Conservation (phyloP, 1,284 basidiomycete genomes). For the Albatrellus sp. region DNA sequence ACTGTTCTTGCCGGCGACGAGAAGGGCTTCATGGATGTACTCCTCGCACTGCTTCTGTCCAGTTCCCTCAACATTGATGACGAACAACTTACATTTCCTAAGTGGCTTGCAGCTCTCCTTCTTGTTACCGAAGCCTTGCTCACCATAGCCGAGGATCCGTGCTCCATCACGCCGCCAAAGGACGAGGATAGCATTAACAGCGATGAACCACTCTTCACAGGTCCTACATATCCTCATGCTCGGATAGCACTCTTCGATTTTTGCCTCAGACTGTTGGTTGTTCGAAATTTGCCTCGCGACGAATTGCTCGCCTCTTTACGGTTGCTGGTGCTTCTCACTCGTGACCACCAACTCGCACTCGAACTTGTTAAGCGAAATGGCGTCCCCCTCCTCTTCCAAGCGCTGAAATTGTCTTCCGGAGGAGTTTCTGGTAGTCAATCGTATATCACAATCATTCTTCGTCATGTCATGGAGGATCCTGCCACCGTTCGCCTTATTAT, state of each 20-base stretch:
- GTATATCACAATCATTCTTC: constrained; percentile 78
- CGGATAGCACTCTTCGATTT: constrained; percentile 61
- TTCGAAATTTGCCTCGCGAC: constrained; percentile 56
- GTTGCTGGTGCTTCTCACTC: constrained; percentile 72
- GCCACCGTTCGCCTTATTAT: constrained; percentile 61
- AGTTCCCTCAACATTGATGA: constrained; percentile 36
- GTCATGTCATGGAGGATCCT: constrained; percentile 82
- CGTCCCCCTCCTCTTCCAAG: constrained; percentile 51
- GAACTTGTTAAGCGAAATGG: constrained; percentile 58
- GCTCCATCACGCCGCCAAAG: constrained; percentile 46
- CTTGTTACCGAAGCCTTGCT: constrained; percentile 77
- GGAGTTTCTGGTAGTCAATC: constrained; percentile 61
- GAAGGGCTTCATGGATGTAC: constrained; percentile 45
- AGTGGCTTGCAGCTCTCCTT: constrained; percentile 77
- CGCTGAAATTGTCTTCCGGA: constrained; percentile 37
- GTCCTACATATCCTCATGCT: constrained; percentile 52
- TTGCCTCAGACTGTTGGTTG: constrained; percentile 52
- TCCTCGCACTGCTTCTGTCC: constrained; percentile 54
- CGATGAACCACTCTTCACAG: constrained; percentile 36
- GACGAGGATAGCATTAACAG: constrained; percentile 49
- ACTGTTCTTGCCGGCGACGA: constrained; percentile 32
- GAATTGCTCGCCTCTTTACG: constrained; percentile 73
- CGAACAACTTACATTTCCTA: constrained; percentile 44
- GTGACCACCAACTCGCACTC: constrained; percentile 46
- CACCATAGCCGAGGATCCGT: constrained; percentile 62